These are phyloP conservation scores for Sphagnum tenellum DNA, from an alignment of 225 moss, liverwort and hornwort species.

Conservation along the genomic window DNA sequence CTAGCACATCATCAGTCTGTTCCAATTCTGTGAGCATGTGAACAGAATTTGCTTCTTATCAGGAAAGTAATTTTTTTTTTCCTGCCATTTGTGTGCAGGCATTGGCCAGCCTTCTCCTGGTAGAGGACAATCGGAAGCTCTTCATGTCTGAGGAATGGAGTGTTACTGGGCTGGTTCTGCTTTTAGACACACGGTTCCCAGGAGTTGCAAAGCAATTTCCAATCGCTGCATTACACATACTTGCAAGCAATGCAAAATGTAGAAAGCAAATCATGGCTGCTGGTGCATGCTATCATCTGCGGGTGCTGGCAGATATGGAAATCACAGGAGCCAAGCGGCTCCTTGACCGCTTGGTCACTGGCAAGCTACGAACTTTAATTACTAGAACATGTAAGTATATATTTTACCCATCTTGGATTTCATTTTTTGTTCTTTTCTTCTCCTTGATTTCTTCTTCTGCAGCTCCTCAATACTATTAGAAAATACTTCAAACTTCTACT, in stretches of 20 bases:
- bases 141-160: conserved; percentile 85
- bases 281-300: conserved; percentile 70
- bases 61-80: background rate
- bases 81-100: conserved; percentile 19
- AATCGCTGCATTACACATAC: conserved; percentile 58
- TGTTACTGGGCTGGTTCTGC: conserved; percentile 60
- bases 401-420: too few relatives aligned
- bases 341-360: conserved; percentile 65
- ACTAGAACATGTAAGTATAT: conserved; percentile 13
- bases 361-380: conserved; percentile 64
- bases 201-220: conserved; percentile 83
- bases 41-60: too few relatives aligned
- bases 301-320: conserved; percentile 58
- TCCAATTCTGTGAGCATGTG: too few relatives aligned
- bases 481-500: too few relatives aligned
- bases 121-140: conserved; percentile 84
- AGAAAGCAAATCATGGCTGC: conserved; percentile 88
- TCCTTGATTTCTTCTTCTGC: too few relatives aligned
- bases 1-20: too few relatives aligned
- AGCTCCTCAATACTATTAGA: too few relatives aligned
- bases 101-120: conserved; percentile 57
- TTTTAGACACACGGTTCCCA: conserved; percentile 71
- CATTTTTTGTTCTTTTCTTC: too few relatives aligned
- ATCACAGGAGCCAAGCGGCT: conserved; percentile 68
- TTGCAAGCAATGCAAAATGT: conserved; percentile 53